phyloP scores from a whole-genome alignment of 2,329 filamentous ascomycete species.

The Penicillium sp. region DNA sequence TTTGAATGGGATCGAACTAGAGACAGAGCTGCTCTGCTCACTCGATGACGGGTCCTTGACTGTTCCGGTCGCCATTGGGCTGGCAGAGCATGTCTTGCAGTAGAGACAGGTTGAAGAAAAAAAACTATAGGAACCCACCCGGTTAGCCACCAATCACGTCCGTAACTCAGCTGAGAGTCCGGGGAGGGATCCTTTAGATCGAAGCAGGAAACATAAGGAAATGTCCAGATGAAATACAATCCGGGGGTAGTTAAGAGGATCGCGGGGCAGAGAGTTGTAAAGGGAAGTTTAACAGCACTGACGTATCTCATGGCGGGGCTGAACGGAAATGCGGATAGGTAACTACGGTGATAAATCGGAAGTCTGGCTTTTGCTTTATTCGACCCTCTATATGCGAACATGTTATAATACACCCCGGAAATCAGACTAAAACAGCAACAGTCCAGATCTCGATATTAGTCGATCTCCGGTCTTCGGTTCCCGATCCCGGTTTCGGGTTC shows the following conservation, averaged over 20 bases:
- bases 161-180: slow-evolving; percentile 12
- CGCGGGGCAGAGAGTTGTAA: slow-evolving; percentile 16
- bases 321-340: slow-evolving; percentile 14
- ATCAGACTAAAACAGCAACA: slow-evolving; percentile 8
- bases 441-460: slow-evolving; percentile 11
- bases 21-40: slow-evolving; percentile 22
- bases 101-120: slow-evolving; percentile 10
- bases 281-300: slow-evolving; percentile 20
- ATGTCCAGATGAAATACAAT: background rate
- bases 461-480: background rate
- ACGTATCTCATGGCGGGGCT: slow-evolving; percentile 24
- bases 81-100: slow-evolving; percentile 32
- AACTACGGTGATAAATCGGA: slow-evolving; percentile 24
- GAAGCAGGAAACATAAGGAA: slow-evolving; percentile 10
- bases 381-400: slow-evolving; percentile 18
- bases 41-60: slow-evolving; percentile 31
- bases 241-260: slow-evolving; percentile 6
- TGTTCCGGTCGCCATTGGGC: slow-evolving; percentile 40
- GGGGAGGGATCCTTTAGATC: slow-evolving; percentile 3
- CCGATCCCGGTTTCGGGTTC: background rate
- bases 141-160: slow-evolving; percentile 21
- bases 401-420: slow-evolving; percentile 21
- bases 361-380: slow-evolving; percentile 13
- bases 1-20: slow-evolving; percentile 17
- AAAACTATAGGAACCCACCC: slow-evolving; percentile 16